Conservation (phyloP, 2,329 filamentous ascomycete species). For the Cordyceps sp. region DNA sequence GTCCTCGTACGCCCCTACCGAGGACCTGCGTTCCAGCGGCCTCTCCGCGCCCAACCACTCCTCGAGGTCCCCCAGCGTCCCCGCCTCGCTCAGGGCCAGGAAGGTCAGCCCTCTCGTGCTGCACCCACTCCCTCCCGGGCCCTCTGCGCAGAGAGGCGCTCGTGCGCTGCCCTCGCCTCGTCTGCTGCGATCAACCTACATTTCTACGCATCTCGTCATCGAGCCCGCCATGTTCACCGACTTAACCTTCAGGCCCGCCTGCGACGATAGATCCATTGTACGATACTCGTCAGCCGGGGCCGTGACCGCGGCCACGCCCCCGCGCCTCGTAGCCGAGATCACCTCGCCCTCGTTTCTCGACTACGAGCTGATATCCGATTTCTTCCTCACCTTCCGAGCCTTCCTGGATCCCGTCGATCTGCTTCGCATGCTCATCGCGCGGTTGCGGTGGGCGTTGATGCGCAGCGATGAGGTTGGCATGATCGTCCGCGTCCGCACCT, state of each 20-base stretch:
- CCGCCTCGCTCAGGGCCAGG: slow-evolving; percentile 12
- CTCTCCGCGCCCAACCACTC: slow-evolving; percentile 28
- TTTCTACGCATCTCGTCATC: slow-evolving; percentile 33
- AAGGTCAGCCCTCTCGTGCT: slow-evolving; percentile 20
- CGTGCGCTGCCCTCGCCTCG: slow-evolving; percentile 18
- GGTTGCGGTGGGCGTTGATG: slow-evolving; percentile 72
- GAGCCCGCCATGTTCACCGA: slow-evolving; percentile 68
- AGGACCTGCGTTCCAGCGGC: slow-evolving; percentile 50
- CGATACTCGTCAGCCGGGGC: slow-evolving; percentile 60
- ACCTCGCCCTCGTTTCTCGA: slow-evolving; percentile 92
- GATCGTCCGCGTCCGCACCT: slow-evolving; percentile 88
- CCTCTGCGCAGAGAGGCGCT: slow-evolving; percentile 6
- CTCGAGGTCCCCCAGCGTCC: slow-evolving; percentile 10
- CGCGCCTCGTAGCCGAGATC: slow-evolving; percentile 86
- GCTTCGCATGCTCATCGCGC: slow-evolving; percentile 67
- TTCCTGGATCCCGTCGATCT: slow-evolving; percentile 68
- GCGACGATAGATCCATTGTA: slow-evolving; percentile 66
- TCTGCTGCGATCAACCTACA: slow-evolving; percentile 28
- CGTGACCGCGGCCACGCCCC: slow-evolving; percentile 78
- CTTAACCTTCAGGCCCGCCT: slow-evolving; percentile 61
- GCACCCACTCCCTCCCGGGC: slow-evolving; percentile 15
- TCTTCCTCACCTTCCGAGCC: slow-evolving; percentile 86
- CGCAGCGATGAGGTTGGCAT: slow-evolving; percentile 71
- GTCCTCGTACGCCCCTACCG: slow-evolving; percentile 64
- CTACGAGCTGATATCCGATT: slow-evolving; percentile 92